Percentiles rank a stretch among this genome's conserved stretches.
These are phyloP conservation scores for Rhodotorula sp. DNA, from an alignment of 1,284 basidiomycete species.

Conservation along the genomic window DNA sequence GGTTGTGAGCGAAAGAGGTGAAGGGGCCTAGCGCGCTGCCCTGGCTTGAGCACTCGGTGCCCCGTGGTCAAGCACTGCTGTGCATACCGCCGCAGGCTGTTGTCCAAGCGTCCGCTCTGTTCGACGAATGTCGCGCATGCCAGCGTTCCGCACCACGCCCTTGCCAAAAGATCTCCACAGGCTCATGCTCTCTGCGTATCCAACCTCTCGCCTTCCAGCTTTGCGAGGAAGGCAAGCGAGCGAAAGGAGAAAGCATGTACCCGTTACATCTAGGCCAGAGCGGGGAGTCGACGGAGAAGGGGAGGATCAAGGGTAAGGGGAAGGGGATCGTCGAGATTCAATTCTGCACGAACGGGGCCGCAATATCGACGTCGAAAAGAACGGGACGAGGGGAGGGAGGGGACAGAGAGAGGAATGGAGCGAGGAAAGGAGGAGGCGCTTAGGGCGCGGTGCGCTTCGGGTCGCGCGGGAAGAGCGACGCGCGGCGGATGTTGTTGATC, in stretches of 20 bases:
- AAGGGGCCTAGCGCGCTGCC: too few species aligned
- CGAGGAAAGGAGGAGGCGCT: not conserved
- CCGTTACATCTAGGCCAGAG: not conserved
- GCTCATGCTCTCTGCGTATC: too few species aligned
- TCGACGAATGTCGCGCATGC: too few species aligned
- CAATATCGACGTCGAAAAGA: too few species aligned
- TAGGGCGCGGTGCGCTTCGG: constrained; percentile 56
- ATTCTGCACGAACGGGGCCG: not conserved
- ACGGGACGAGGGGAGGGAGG: constrained; percentile 40
- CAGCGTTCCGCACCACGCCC: too few species aligned
- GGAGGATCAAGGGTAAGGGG: not conserved
- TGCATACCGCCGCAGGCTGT: too few species aligned
- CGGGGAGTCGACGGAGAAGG: not conserved
- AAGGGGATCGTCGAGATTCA: not conserved
- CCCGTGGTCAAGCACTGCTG: too few species aligned
- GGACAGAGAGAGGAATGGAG: too few species aligned
- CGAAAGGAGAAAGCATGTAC: not conserved
- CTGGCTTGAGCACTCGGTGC: too few species aligned
- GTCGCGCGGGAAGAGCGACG: constrained; percentile 92
- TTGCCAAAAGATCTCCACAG: too few species aligned
- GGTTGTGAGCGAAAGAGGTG: not conserved
- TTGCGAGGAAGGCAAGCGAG: not conserved
- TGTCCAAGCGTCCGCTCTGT: too few species aligned
- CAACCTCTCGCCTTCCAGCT: too few species aligned
- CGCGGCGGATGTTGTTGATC: constrained; percentile 91